phyloP scores from a whole-genome alignment of 495 filamentous ascomycete genomes.

The Trypethelium eluteriae region DNA sequence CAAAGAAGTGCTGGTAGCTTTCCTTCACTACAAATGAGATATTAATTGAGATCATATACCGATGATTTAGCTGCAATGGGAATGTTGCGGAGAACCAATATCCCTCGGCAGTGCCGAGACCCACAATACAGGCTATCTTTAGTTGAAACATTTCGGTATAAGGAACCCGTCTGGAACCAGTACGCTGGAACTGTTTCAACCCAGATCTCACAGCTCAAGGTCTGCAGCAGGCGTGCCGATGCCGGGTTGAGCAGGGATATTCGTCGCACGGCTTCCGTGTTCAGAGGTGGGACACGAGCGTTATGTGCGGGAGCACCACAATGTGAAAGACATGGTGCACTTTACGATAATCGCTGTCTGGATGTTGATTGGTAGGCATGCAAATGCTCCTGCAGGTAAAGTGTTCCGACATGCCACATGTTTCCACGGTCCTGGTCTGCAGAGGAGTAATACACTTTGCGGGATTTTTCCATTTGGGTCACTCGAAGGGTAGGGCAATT shows the following conservation, averaged over 20 bases:
- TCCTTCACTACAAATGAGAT: neutral
- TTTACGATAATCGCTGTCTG: neutral
- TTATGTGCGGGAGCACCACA: neutral
- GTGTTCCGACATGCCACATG: neutral
- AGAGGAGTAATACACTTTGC: neutral
- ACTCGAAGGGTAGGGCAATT: neutral
- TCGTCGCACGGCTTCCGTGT: no score
- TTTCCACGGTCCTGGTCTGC: neutral
- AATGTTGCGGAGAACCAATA: neutral
- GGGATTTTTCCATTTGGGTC: conserved; percentile 7
- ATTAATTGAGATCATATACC: neutral
- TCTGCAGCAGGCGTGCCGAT: neutral
- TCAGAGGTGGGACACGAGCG: neutral
- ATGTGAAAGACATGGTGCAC: neutral
- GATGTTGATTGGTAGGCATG: neutral
- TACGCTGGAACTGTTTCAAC: neutral
- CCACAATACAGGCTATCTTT: neutral
- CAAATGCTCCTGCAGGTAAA: neutral
- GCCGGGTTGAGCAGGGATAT: no score
- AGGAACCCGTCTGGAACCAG: neutral
- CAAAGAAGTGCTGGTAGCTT: neutral
- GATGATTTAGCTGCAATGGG: neutral
- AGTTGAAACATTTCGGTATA: neutral
- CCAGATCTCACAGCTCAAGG: neutral
- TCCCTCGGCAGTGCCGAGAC: neutral